These are phyloP conservation scores for Podospora appendiculata DNA, from an alignment of 495 filamentous ascomycete genomes.

Conservation along the genomic window DNA sequence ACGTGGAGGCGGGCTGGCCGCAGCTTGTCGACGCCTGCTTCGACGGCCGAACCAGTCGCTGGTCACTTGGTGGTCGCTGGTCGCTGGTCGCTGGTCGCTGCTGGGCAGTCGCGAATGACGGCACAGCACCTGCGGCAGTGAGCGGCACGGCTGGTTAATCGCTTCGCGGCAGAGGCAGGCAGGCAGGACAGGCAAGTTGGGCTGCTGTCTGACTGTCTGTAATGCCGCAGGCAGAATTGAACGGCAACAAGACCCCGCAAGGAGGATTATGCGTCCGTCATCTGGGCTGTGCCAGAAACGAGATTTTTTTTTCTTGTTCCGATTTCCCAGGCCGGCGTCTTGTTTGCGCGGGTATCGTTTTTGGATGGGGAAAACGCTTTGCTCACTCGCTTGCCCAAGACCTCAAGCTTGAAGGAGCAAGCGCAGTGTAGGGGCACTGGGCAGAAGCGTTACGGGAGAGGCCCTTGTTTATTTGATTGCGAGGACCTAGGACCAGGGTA, in stretches of 20 bases:
- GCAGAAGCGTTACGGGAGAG: neutral
- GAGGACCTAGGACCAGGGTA: slow-evolving; percentile 16
- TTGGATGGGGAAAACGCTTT: slow-evolving; percentile 13
- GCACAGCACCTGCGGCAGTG: neutral
- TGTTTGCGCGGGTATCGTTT: slow-evolving; percentile 2
- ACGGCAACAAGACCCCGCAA: slow-evolving; percentile 12
- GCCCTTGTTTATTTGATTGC: slow-evolving; percentile 35
- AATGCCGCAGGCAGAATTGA: slow-evolving; percentile 11
- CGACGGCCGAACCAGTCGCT: neutral
- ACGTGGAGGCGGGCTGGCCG: too few relatives aligned
- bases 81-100: neutral
- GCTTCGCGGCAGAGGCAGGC: neutral
- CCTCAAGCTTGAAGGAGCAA: too few relatives aligned
- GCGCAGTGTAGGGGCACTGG: too few relatives aligned
- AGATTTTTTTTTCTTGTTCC: slow-evolving; percentile 15
- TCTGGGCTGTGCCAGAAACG: slow-evolving; percentile 8
- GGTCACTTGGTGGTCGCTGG: neutral
- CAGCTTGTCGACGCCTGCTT: too few relatives aligned
- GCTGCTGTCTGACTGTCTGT: slow-evolving; percentile 5
- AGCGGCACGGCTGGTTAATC: too few relatives aligned
- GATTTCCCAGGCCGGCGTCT: neutral
- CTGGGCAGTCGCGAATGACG: neutral
- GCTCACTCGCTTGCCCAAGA: slow-evolving; percentile 6
- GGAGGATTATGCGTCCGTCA: slow-evolving; percentile 17
- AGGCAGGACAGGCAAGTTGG: neutral